A percentile compares a stretch with the other conserved stretches of the same genome.
Conservation (phyloP, 2,329 filamentous ascomycete genomes). For the Aphanoascus verrucosus region DNA sequence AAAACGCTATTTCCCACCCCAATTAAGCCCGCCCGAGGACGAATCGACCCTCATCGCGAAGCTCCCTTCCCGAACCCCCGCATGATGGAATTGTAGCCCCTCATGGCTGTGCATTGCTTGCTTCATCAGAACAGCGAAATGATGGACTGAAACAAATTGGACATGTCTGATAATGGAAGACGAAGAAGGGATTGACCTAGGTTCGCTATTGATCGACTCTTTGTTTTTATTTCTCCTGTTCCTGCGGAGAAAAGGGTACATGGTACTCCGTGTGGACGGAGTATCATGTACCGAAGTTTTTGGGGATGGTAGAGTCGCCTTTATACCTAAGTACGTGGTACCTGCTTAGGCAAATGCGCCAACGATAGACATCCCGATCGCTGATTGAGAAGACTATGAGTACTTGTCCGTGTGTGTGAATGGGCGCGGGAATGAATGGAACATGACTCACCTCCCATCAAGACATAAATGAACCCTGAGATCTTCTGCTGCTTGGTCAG, state of each 20-base stretch:
- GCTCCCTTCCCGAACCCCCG: neutral
- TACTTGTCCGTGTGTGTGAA: neutral
- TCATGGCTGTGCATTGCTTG: neutral
- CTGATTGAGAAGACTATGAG: neutral
- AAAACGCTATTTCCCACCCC: neutral
- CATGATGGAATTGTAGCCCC: neutral
- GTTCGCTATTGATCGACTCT: neutral
- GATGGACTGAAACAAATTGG: neutral
- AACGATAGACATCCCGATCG: slow-evolving; percentile 40
- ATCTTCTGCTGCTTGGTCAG: slow-evolving; percentile 46
- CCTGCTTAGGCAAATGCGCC: slow-evolving; percentile 37
- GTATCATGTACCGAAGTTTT: neutral
- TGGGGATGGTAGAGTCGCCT: neutral
- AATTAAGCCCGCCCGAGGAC: neutral
- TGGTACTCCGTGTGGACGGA: neutral
- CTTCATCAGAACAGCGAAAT: neutral
- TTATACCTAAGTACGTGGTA: neutral
- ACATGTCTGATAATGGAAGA: neutral
- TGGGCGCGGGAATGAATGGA: neutral
- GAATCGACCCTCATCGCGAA: neutral
- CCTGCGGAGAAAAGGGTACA: neutral
- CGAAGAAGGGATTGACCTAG: neutral
- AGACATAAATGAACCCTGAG: slow-evolving; percentile 42
- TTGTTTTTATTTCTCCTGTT: neutral
- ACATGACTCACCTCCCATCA: slow-evolving; percentile 40